phyloP scores from a whole-genome alignment of 106 monocot species.

The Dendrobium officinale region DNA sequence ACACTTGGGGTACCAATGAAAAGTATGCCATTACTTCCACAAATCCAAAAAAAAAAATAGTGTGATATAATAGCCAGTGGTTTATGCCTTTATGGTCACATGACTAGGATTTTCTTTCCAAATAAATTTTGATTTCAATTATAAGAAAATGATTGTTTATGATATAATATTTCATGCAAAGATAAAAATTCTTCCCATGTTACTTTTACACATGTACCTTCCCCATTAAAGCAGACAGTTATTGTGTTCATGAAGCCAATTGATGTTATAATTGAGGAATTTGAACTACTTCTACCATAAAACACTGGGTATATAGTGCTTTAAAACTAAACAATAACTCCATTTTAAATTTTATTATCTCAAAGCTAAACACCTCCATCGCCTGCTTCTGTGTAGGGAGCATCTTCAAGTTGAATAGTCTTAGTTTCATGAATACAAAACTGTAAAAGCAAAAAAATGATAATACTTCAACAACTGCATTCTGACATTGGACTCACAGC shows the following conservation, averaged over 20 bases:
- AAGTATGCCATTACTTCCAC: background rate
- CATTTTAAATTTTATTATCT: background rate
- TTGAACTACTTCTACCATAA: background rate
- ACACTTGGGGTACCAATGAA: background rate
- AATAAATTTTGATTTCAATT: background rate
- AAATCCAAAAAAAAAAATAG: background rate
- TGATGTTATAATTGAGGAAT: background rate
- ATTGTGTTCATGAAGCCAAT: too few relatives aligned
- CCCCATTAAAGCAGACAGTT: background rate
- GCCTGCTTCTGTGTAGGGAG: background rate
- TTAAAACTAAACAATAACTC: background rate
- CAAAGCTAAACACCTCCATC: background rate
- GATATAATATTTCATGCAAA: background rate
- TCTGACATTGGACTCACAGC: constrained; percentile 38
- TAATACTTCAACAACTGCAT: background rate
- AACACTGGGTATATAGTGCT: too few relatives aligned
- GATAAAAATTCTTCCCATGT: background rate
- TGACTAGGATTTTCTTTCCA: background rate
- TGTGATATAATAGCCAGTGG: too few relatives aligned
- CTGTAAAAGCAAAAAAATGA: background rate
- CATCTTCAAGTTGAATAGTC: background rate
- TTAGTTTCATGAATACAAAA: background rate
- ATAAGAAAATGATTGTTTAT: background rate
- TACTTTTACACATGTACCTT: background rate
- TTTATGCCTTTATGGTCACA: background rate